Conservation (phyloP, 805 yeast species). For the Citeromyces nyonsensis region DNA sequence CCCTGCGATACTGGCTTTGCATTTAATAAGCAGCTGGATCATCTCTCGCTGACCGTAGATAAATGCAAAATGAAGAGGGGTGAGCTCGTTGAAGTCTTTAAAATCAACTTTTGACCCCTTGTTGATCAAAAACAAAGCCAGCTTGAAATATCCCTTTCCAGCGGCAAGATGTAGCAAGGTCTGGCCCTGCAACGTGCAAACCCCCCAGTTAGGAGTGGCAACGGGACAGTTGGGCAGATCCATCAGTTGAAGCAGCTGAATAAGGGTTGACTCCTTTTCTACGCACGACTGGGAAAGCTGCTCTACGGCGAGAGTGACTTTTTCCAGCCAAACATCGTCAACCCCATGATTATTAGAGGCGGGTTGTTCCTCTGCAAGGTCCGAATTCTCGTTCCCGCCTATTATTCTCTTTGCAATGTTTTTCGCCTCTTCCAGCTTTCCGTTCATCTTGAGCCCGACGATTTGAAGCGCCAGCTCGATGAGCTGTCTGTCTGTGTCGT, state of each 20-base stretch:
- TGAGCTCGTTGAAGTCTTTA: constrained; percentile 66
- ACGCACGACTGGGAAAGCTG: constrained; percentile 26
- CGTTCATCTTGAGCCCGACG: constrained; percentile 94
- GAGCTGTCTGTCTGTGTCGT: constrained; percentile 89
- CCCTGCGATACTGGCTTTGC: constrained; percentile 42
- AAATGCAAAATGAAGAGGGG: constrained; percentile 83
- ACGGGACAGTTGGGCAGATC: constrained; percentile 51
- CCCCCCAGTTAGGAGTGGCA: constrained; percentile 56
- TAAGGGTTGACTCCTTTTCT: constrained; percentile 31
- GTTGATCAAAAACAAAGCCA: constrained; percentile 48
- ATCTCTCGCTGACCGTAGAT: constrained; percentile 57
- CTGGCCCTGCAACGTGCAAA: constrained; percentile 63
- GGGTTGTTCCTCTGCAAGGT: background rate
- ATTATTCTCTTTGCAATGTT: constrained; percentile 87
- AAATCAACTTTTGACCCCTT: constrained; percentile 52
- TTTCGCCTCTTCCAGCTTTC: constrained; percentile 86
- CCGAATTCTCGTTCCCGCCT: constrained; percentile 33
- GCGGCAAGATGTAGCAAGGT: constrained; percentile 79
- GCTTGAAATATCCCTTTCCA: constrained; percentile 48
- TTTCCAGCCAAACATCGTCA: constrained; percentile 30
- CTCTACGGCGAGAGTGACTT: constrained; percentile 33
- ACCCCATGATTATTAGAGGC: constrained; percentile 4
- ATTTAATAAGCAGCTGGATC: constrained; percentile 43
- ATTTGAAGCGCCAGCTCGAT: constrained; percentile 92
- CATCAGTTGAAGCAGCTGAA: constrained; percentile 38